Base-by-base conservation (phyloP, 306 rosid genomes). In the Lathyrus tuberosus region DNA sequence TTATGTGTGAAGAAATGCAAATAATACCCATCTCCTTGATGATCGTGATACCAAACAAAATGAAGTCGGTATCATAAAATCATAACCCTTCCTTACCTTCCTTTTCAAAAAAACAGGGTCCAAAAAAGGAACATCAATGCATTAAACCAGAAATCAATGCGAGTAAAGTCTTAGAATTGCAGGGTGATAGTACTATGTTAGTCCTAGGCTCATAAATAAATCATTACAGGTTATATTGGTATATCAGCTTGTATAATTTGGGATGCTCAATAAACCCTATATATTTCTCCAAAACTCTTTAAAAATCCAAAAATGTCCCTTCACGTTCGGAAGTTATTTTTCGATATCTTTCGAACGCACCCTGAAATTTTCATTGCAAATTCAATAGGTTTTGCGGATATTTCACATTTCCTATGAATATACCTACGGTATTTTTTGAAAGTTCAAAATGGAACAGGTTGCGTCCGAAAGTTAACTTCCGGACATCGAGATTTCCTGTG, bases 91-190 rank as follows among this genome's bases (percentile, higher is more conserved):
- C 38, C 12, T 63, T 43, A 43, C 70, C 41, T 24, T 40, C 56
- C 56, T n/a, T 51, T 51, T 51, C 54, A 63, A 24, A 59, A 61
- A 15, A 40, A 48, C 44, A 72, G 78, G 83, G 30, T 64, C 42
- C 44, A 49, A 60, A 10, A 62, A 59, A 38, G 67, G 71, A 73
- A 51, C 64, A 70, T 82, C 41, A 76, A 79, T 69, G 80, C 76
- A 63, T 72, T 53, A 33, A 76, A 62, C 68, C 52, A 67, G 48
- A 41, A 71, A 72, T 57, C 67, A 58, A 37, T 66, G 18, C 33
- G 3, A 41, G 65, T 73, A 54, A 37, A 52, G 77, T 46, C 77
- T 17, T 11, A 31, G 57, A 63, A 53, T 31, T 53, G 30, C 3
- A 42, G 67, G 22, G 5, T 12, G 12, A 22, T 53, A 42, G n/a